Conservation (phyloP, 352 stramenopile genomes). For the Blastocystis sp. region DNA sequence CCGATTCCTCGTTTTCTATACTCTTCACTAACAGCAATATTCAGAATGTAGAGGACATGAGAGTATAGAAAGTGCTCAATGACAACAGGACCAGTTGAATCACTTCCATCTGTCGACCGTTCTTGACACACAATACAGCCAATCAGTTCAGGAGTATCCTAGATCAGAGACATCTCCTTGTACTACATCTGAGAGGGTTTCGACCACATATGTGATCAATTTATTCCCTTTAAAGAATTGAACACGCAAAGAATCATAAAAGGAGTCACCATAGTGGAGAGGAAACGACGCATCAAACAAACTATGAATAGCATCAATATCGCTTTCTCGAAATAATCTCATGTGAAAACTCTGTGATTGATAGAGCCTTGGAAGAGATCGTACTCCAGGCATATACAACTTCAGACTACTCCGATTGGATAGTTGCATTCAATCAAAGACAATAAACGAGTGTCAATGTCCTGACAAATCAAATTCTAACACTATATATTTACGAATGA, state of each 20-base stretch:
- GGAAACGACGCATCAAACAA: slow-evolving; percentile 49
- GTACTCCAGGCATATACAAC: no score
- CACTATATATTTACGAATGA: background rate
- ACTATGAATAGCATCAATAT: background rate
- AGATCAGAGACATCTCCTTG: background rate
- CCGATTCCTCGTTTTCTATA: slow-evolving; percentile 12
- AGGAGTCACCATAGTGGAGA: background rate
- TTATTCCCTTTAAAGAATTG: background rate
- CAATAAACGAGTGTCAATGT: background rate
- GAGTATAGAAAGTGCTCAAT: background rate
- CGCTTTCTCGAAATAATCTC: background rate
- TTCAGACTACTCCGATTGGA: no score
- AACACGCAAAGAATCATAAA: background rate
- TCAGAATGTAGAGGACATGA: slow-evolving; percentile 39
- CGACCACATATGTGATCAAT: background rate
- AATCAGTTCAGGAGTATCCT: background rate
- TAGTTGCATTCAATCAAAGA: background rate
- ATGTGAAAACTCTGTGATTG: background rate
- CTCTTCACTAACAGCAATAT: slow-evolving; percentile 35
- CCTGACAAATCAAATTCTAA: background rate
- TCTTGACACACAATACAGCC: slow-evolving; percentile 44
- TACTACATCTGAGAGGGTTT: background rate
- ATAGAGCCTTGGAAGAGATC: no score
- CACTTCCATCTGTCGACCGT: background rate
- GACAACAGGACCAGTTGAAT: background rate